These are phyloP conservation scores for Sphagnum contortum DNA, from an alignment of 225 moss, liverwort and hornwort species.

Conservation along the genomic window DNA sequence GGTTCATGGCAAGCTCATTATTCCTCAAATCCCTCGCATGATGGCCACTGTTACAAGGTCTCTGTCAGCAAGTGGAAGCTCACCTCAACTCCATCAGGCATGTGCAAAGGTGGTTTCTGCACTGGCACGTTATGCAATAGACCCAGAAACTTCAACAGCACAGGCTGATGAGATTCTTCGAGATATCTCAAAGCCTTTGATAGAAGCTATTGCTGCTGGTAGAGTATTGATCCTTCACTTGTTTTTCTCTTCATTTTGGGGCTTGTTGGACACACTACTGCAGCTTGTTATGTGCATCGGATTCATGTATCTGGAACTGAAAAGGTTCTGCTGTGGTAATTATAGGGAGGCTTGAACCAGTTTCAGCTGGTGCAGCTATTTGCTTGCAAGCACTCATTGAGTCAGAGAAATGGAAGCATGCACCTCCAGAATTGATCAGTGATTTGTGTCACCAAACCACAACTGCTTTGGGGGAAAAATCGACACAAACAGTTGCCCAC, in stretches of 20 bases:
- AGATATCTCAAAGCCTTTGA: slow-evolving; percentile 54
- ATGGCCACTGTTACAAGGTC: slow-evolving; percentile 61
- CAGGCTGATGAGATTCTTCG: slow-evolving; percentile 57
- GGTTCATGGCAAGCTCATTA: slow-evolving; percentile 64
- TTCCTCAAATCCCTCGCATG: slow-evolving; percentile 71
- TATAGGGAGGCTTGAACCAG: slow-evolving; percentile 65
- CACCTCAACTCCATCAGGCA: slow-evolving; percentile 79
- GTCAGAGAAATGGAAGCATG: slow-evolving; percentile 69
- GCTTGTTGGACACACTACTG: neutral
- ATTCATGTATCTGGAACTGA: neutral
- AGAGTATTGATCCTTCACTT: too few relatives aligned
- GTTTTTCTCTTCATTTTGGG: neutral
- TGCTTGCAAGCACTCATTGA: slow-evolving; percentile 74
- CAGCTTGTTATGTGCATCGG: neutral
- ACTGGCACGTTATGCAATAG: slow-evolving; percentile 57
- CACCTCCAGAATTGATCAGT: slow-evolving; percentile 44
- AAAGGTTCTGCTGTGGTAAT: neutral
- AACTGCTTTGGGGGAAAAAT: slow-evolving; percentile 55
- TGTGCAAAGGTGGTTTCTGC: slow-evolving; percentile 78
- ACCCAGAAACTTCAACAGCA: slow-evolving; percentile 34
- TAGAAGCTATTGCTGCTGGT: slow-evolving; percentile 45
- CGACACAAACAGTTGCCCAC: slow-evolving; percentile 56
- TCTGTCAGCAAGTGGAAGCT: slow-evolving; percentile 76
- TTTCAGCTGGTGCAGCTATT: slow-evolving; percentile 78
- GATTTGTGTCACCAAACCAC: slow-evolving; percentile 51